Base-by-base conservation (phyloP, 2,329 filamentous ascomycete genomes). In the Diplodia seriata region DNA sequence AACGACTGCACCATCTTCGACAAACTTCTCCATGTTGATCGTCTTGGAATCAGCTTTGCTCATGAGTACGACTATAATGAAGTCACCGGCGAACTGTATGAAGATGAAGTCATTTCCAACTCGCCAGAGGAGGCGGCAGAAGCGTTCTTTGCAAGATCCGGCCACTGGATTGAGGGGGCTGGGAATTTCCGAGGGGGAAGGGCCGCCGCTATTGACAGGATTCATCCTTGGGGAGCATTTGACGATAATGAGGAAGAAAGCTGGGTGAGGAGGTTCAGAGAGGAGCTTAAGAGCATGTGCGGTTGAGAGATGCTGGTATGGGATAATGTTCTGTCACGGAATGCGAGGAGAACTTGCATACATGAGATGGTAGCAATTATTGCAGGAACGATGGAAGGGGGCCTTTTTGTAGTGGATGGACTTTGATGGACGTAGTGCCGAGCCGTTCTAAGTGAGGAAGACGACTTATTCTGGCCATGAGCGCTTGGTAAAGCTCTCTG, bases 71-170 rank as follows among this genome's bases (percentile, higher is more conserved):
- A 33, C 1, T 33, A 33, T 33, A 3, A 33, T 33, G 31, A 33
- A 33, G 5, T 33, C 31, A 33, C 6, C 2, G 8, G 31, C 8
- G 31, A 8, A 33, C 6, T 7, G 8, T 33, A 23, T 15, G 6
- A 18, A 26, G 0, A n/a, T 2, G 38, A 12, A 20, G 15, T 2
- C n/a, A 20, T 0, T 15, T 3, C 23, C 11, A 15, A 18, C 1
- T 40, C 33, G 11, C 33, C 38, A 20, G 33, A 57, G n/a, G n/a
- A 57, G 12, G n/a, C 8, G 14, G 49, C 49, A 14, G 6, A 29
- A 18, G 2, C 6, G 2, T 53, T 29, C 50, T 23, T 53, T 5
- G 26, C 12, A 23, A n/a, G 14, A 2, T 23, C 11, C 11, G 11
- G 11, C 20, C 26, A 14, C 50, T 53, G 50, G 23, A 53, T 53